A percentile compares a stretch with the other conserved stretches of the same genome.
Conservation (phyloP, 352 stramenopile species). For the Globisporangium okanoganense region DNA sequence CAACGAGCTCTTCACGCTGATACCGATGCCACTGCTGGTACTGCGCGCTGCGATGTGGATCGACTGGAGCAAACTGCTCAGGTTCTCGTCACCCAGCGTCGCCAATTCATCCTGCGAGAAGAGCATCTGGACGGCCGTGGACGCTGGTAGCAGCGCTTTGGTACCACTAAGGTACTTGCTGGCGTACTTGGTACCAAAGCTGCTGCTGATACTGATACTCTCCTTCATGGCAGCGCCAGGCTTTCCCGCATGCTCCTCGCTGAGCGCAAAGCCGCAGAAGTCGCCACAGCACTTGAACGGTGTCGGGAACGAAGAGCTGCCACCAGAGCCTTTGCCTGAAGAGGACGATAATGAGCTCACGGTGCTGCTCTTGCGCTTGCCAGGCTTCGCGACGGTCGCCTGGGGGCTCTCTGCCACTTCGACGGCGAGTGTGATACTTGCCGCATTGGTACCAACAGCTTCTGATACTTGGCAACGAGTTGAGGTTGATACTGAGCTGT, state of each 20-base stretch:
- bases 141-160: conserved; percentile 19
- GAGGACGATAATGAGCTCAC: background rate
- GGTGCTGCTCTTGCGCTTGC: conserved; percentile 1
- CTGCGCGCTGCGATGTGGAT: conserved; percentile 30
- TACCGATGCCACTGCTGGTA: conserved; percentile 4
- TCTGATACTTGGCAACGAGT: background rate
- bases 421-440: no score
- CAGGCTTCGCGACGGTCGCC: background rate
- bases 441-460: background rate
- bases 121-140: conserved; percentile 43
- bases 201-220: conserved; percentile 6
- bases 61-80: conserved; percentile 32
- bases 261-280: conserved; percentile 58
- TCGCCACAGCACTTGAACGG: conserved; percentile 79
- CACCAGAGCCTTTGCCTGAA: background rate
- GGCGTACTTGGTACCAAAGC: background rate
- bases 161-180: background rate
- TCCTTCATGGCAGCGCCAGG: conserved; percentile 5
- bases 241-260: conserved; percentile 22
- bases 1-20: background rate
- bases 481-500: background rate
- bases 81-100: conserved; percentile 30
- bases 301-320: conserved; percentile 38
- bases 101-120: conserved; percentile 44
- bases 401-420: background rate